Evolutionary conservation across 257 asterid genomes (phyloP).

Genomic region (Plantago ovata): DNA sequence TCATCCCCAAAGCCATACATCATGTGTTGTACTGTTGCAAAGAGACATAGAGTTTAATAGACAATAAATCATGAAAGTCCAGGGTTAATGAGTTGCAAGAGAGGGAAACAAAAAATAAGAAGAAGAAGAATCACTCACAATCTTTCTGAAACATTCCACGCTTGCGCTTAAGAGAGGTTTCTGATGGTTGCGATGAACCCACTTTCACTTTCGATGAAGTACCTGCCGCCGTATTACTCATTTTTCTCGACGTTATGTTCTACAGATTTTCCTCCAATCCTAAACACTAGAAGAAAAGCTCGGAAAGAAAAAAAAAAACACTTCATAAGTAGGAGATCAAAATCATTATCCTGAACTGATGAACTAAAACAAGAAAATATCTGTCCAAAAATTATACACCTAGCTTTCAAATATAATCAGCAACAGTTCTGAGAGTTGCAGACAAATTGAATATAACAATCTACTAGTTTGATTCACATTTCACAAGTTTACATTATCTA

Average conservation of each 20-base stretch:
- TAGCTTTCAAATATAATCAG: too few relatives aligned
- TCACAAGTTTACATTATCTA: too few relatives aligned
- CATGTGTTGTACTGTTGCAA: constrained; percentile 80
- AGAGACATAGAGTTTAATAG: constrained; percentile 4
- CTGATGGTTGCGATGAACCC: constrained; percentile 72
- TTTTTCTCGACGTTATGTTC: constrained; percentile 31
- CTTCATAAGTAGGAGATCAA: too few relatives aligned
- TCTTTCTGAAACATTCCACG: constrained; percentile 96
- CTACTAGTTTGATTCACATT: too few relatives aligned
- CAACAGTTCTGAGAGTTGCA: too few relatives aligned
- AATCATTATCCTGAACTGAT: too few relatives aligned
- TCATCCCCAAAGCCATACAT: constrained; percentile 95
- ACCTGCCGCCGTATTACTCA: constrained; percentile 57
- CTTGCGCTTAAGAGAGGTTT: constrained; percentile 71
- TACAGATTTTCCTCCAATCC: constrained; percentile 5
- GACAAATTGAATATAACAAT: too few relatives aligned
- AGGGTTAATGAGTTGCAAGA: not conserved
- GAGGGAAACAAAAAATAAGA: not conserved
- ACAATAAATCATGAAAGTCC: constrained; percentile 1
- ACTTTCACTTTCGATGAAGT: constrained; percentile 55
- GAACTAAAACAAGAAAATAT: too few relatives aligned
- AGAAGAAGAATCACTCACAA: constrained; percentile 39
- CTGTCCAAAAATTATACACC: too few relatives aligned
- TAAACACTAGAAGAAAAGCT: too few relatives aligned
- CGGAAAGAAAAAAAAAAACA: too few relatives aligned